A percentile compares a stretch with the other conserved stretches of the same genome.
phyloP scores from a whole-genome alignment of 2,329 filamentous ascomycete genomes.

The Fusarium tupiense region DNA sequence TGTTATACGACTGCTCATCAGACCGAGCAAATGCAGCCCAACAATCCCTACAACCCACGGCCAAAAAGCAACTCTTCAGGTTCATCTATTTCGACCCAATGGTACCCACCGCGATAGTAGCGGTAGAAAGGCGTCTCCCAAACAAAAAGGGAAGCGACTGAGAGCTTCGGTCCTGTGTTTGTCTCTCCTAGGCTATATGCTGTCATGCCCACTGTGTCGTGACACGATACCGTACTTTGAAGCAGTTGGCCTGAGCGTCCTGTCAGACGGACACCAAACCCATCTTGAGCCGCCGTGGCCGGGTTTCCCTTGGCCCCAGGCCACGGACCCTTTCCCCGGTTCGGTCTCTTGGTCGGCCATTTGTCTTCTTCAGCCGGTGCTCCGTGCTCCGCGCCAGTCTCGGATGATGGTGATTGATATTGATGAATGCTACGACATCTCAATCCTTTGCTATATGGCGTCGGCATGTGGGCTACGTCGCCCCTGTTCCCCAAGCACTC shows the following conservation, averaged over 20 bases:
- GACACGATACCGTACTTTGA: constrained; percentile 21
- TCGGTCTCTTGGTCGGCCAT: constrained; percentile 42
- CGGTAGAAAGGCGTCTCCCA: constrained; percentile 1
- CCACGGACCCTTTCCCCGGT: constrained; percentile 36
- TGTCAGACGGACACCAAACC: constrained; percentile 40
- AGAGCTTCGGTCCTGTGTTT: constrained; percentile 4
- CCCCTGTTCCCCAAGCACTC: constrained; percentile 12
- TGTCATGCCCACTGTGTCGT: constrained; percentile 7
- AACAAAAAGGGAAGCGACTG: neutral
- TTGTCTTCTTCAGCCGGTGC: constrained; percentile 34
- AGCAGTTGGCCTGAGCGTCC: constrained; percentile 40
- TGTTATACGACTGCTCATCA: constrained; percentile 2
- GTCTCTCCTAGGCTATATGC: constrained; percentile 2
- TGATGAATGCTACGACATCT: constrained; percentile 12
- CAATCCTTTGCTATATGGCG: neutral
- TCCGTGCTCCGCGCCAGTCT: constrained; percentile 26
- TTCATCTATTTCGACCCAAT: constrained; percentile 21
- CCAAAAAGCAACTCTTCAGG: constrained; percentile 30
- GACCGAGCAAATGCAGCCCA: constrained; percentile 10
- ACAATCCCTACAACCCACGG: constrained; percentile 14
- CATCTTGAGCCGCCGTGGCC: constrained; percentile 33
- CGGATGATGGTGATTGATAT: constrained; percentile 22
- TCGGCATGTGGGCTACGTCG: constrained; percentile 4
- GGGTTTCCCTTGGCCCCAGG: constrained; percentile 20
- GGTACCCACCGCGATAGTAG: constrained; percentile 18